Evolutionary conservation across 1,284 basidiomycete species (phyloP).

Genomic region (Irpex lacteus): DNA sequence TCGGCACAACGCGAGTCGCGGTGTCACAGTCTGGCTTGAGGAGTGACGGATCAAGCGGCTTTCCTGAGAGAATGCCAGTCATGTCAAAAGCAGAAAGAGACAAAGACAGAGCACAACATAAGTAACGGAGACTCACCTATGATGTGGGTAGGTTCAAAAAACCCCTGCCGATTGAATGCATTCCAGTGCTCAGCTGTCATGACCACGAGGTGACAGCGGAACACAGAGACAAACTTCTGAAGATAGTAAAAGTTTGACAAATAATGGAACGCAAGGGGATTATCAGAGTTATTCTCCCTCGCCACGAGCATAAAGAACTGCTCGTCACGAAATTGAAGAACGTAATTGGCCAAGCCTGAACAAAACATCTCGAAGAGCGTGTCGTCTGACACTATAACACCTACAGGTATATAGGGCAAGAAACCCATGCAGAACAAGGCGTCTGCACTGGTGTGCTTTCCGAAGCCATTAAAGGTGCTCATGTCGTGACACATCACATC

Average conservation of each 20-base stretch:
- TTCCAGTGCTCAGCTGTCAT: neutral
- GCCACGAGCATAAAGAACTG: neutral
- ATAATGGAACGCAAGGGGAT: neutral
- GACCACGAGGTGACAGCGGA: neutral
- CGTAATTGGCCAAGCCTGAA: neutral
- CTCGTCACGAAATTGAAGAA: neutral
- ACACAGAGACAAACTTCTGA: neutral
- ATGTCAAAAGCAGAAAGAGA: neutral
- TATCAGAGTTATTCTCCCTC: neutral
- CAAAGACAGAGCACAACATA: neutral
- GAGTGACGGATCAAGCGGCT: no score
- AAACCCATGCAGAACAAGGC: neutral
- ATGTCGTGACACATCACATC: neutral
- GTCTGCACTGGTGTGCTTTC: neutral
- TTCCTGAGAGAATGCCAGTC: no score
- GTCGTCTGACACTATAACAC: neutral
- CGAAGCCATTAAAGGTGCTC: neutral
- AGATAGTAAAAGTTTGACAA: neutral
- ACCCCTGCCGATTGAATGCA: neutral
- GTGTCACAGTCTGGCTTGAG: no score
- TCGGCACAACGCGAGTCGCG: no score
- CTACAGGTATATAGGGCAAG: neutral
- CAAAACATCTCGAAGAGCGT: neutral
- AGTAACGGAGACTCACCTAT: neutral
- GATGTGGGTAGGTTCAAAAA: neutral